Evolutionary conservation across 1,284 basidiomycete genomes (phyloP), one percentile per base, ranked within the genome.

Genomic region (Pyrrhoderma lamaoense): DNA sequence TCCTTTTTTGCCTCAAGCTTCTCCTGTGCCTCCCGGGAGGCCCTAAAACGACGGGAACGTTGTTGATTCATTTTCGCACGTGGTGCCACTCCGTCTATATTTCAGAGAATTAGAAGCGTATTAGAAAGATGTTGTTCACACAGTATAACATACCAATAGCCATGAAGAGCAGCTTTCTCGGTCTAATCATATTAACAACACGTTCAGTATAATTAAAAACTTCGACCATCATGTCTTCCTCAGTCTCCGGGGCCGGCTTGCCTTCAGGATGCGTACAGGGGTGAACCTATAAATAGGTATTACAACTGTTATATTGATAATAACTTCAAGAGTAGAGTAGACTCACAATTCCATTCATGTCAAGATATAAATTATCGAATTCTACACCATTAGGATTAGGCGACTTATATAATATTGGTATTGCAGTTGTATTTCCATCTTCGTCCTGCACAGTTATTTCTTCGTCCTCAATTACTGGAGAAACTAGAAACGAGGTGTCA

Each of bases 51-150:
- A 62, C 96, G 80, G 18, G 92, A 93, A 13, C 95, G 89, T 67
- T 98, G 94, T 65, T 98, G 96, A 66, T 98, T 98, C 95, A 99
- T 99, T 73, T 99, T 99, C 31, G 95, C 95, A 60, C 95, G 85
- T 19, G 95, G 95, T 8, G 95, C 95, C 35, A 99, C 96, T 55
- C 95, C 96, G 65, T 99, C 92, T 93, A 8, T 19, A 19, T 35
- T 18, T 22, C 16, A 45, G 11, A 56, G 16, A 25, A 48, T 21
- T 43, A 53, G 52, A 40, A 52, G 37, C 36, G 36, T 42, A 23
- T 47, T 22, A 51, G 47, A 21, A 43, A 31, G 51, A 42, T 55
- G 19, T 3, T 42, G n/a, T 47, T 14, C 13, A 45, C 39, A 31
- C 27, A 22, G 43, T 34, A 47, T 51, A 61, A 46, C 9, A 64